Conservation (phyloP, 1,284 basidiomycete genomes). For the Pascua guehoae region DNA sequence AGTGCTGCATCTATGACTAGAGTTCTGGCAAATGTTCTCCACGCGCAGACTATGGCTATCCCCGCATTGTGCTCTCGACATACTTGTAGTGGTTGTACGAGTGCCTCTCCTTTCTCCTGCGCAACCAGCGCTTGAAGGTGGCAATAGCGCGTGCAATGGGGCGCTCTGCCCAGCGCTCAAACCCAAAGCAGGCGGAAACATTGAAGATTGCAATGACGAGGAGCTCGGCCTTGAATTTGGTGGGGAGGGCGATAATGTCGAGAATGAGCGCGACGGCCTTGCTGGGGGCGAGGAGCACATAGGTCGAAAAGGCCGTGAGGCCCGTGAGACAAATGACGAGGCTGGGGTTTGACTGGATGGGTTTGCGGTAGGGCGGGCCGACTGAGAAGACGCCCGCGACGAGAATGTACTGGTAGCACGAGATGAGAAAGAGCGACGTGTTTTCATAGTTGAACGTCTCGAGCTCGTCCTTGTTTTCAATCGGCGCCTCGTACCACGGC, state of each 20-base stretch:
- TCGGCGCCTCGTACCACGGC: constrained; percentile 69
- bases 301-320: constrained; percentile 67
- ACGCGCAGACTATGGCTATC: neutral
- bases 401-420: constrained; percentile 97
- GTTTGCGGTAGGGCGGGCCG: constrained; percentile 90
- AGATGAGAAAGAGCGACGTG: constrained; percentile 84
- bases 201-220: constrained; percentile 70
- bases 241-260: constrained; percentile 73
- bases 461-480: constrained; percentile 67
- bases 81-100: constrained; percentile 54
- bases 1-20: no score
- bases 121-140: constrained; percentile 30
- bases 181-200: constrained; percentile 67
- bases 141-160: constrained; percentile 60
- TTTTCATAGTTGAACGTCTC: constrained; percentile 93
- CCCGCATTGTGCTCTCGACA: constrained; percentile 39
- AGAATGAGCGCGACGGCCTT: constrained; percentile 62
- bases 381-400: constrained; percentile 97
- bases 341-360: constrained; percentile 91
- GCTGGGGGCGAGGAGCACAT: constrained; percentile 71
- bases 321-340: constrained; percentile 68
- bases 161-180: constrained; percentile 72
- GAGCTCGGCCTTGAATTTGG: constrained; percentile 66
- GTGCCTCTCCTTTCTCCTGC: constrained; percentile 36
- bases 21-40: no score